Evolutionary conservation across 805 yeast species (phyloP).

Genomic region (Candida chauliodis): DNA sequence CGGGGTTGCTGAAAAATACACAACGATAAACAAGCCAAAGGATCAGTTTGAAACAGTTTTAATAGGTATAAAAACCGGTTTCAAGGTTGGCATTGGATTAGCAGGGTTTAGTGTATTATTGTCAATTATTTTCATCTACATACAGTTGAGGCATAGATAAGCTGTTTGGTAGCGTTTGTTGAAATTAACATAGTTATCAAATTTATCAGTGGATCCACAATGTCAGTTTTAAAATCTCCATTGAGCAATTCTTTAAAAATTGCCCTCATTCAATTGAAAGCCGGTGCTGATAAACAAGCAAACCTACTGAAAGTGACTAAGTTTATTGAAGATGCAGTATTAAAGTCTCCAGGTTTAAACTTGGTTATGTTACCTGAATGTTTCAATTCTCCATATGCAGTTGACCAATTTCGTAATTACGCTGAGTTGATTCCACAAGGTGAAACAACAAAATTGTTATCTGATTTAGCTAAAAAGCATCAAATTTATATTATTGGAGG

Average conservation of each 20-base stretch:
- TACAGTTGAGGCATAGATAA: slow-evolving; percentile 7
- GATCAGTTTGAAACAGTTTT: slow-evolving; percentile 14
- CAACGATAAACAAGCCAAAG: slow-evolving; percentile 15
- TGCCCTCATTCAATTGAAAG: slow-evolving; percentile 80
- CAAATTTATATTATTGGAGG: slow-evolving; percentile 79
- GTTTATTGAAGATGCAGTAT: slow-evolving; percentile 59
- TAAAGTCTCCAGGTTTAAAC: slow-evolving; percentile 42
- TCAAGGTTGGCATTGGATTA: slow-evolving; percentile 31
- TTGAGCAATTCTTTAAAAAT: slow-evolving; percentile 62
- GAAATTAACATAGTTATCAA: neutral
- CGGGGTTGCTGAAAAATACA: slow-evolving; percentile 30
- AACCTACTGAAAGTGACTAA: slow-evolving; percentile 68
- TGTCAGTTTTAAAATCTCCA: slow-evolving; percentile 30
- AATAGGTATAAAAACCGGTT: slow-evolving; percentile 25
- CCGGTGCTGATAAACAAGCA: slow-evolving; percentile 76
- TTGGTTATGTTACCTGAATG: slow-evolving; percentile 90
- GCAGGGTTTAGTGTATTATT: slow-evolving; percentile 28
- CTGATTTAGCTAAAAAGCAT: slow-evolving; percentile 62
- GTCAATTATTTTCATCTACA: slow-evolving; percentile 15
- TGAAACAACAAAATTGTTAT: slow-evolving; percentile 57
- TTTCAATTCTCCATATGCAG: slow-evolving; percentile 93
- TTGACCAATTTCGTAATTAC: slow-evolving; percentile 78
- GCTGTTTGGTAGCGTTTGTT: slow-evolving; percentile 1
- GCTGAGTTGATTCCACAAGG: slow-evolving; percentile 85
- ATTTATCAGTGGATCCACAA: neutral